Base-by-base conservation (phyloP, 495 filamentous ascomycete genomes). In the Talaromyces proteolyticus region DNA sequence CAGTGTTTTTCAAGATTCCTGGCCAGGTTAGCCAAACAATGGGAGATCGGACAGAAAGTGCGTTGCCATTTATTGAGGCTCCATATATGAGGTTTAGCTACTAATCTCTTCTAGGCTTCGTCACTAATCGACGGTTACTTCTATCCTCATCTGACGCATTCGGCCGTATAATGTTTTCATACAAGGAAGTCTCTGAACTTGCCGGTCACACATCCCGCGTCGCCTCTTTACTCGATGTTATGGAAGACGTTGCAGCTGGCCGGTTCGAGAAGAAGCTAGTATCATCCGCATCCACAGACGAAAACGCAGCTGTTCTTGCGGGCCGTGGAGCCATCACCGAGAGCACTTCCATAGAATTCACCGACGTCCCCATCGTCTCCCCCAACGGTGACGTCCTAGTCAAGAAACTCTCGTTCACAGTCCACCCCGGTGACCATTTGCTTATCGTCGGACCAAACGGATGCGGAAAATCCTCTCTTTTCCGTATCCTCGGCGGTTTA, bases 371-470 rank as follows among this genome's bases (percentile, higher is more conserved):
- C n/a, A 96, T 97, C 62, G 90, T 97, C 55, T 95, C 89, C 2
- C 93, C 94, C 4, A 96, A 95, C 69, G 93, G 94, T 37, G 91
- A 96, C 57, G 84, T 97, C 11, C 77, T 98, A 0, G 85, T 98
- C 40, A 80, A 74, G 39, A 79, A 83, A 38, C 78, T 97, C 14
- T 89, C 88, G 34, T 97, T 98, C 75, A 81, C 80, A 29, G 87
- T 98, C 59, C 77, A 82, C 42, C 84, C 83, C 1, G 88, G 89
- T 47, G 88, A 94, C 44, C 94, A 98, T 58, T 81, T 98, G 8
- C 78, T 98, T 29, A 94, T 98, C 42, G 88, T 96, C 21, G 93
- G 93, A 2, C 93, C 93, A 16, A 98, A 98, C 63, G 93, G 93
- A 19, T 98, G 93, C 65, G 93, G 93, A 37, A 98, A 98, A 65